Evolutionary conservation across 1,139 yeast genomes (phyloP).

Genomic region (Arxiozyma slooffiae): DNA sequence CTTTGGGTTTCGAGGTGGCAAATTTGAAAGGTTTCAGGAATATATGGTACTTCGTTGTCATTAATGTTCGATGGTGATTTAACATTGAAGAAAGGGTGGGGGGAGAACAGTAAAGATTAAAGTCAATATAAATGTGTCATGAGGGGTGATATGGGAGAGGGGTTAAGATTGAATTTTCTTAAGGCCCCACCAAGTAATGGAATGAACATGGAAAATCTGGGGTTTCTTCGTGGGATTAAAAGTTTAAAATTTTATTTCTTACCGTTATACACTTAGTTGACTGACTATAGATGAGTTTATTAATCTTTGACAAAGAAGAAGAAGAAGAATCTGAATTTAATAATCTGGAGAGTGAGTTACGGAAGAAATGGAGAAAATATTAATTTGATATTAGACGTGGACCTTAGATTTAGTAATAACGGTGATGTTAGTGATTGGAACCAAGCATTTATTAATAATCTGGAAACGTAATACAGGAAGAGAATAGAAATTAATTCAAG

Average conservation of each 20-base stretch:
- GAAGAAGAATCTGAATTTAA: conserved; percentile 29
- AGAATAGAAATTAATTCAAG: too few species aligned
- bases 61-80: conserved; percentile 71
- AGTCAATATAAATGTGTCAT: conserved; percentile 80
- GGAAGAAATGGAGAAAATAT: conserved; percentile 31
- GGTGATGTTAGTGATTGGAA: conserved; percentile 27
- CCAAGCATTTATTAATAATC: neutral
- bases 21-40: conserved; percentile 67
- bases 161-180: conserved; percentile 21
- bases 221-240: conserved; percentile 72
- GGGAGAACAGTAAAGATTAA: conserved; percentile 29
- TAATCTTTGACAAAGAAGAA: conserved; percentile 24
- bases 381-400: conserved; percentile 30
- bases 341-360: conserved; percentile 22
- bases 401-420: conserved; percentile 27
- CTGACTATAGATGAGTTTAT: conserved; percentile 31
- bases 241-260: conserved; percentile 58
- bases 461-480: neutral
- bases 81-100: conserved; percentile 16
- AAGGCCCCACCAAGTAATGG: conserved; percentile 64
- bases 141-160: conserved; percentile 42
- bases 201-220: conserved; percentile 51
- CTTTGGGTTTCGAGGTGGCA: conserved; percentile 47
- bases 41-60: conserved; percentile 83
- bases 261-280: conserved; percentile 42